Conservation (phyloP, 108 stramenopile species). For the Ochromonas danica region DNA sequence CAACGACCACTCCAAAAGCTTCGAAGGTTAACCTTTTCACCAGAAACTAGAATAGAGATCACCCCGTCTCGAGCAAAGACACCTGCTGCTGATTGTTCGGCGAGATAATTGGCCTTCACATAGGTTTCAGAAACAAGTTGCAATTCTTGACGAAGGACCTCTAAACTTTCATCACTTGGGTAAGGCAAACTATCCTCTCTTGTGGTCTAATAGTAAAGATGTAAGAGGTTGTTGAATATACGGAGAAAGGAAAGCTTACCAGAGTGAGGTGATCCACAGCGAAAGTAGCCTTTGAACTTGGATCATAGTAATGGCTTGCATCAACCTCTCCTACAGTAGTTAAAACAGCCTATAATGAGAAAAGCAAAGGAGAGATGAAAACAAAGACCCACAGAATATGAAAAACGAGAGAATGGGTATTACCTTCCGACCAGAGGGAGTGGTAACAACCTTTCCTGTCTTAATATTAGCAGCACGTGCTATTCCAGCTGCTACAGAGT, state of each 20-base stretch:
- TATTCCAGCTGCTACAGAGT: not conserved
- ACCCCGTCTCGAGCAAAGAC: conserved; percentile 22
- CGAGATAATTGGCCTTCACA: not conserved
- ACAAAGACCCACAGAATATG: not conserved
- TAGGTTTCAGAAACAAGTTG: not conserved
- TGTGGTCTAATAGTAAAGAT: not conserved
- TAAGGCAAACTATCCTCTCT: not conserved
- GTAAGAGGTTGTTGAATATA: not conserved
- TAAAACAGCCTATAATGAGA: not conserved
- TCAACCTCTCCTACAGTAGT: conserved; percentile 7
- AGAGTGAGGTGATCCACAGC: conserved; percentile 6
- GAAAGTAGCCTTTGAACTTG: not conserved
- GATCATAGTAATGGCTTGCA: conserved; percentile 6
- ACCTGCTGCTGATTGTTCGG: conserved; percentile 26
- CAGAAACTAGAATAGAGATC: conserved; percentile 7
- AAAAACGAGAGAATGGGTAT: not conserved
- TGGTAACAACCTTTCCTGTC: conserved; percentile 3
- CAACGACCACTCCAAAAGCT: conserved; percentile 37
- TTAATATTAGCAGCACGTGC: not conserved
- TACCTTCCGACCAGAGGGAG: not conserved
- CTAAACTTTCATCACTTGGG: not conserved
- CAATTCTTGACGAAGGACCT: not conserved
- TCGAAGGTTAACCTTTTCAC: conserved; percentile 21
- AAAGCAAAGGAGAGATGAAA: not conserved
- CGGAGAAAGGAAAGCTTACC: not conserved